Evolutionary conservation across 2,329 filamentous ascomycete genomes (phyloP), one percentile per base, ranked within the genome.

Genomic region (Pezicula radicicola): DNA sequence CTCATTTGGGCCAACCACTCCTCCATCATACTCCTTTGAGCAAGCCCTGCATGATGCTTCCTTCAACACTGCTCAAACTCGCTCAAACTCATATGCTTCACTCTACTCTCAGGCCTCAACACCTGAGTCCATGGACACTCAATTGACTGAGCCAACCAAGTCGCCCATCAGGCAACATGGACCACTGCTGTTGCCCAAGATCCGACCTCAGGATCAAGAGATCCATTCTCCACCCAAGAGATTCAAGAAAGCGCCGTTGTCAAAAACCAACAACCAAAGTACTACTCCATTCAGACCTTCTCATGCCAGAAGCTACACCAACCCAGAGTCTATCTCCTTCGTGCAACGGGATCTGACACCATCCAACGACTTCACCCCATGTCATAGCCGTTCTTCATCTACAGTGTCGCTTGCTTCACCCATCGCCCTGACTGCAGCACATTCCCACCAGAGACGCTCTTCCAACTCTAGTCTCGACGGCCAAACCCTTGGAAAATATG

Each of bases 141-240:
- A 80, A 59, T 76, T 83, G 61, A 87, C 85, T 49, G 91, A 88
- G 12, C 88, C 89, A 49, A 80, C 79, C 49, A 77, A 80, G 57
- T 88, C 88, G 33, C 88, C 89, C 54, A 81, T 92, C 61, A 81
- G 85, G 55, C 87, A 90, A 55, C 87, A 91, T 72, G 89, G 90
- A 48, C 89, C 90, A 48, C 76, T 90, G 46, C 76, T 96, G 54
- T 78, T 96, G 30, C 91, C 91, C 65, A 94, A 91, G 78, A 92
- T 95, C 73, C 83, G 91, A 55, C 83, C 83, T 39, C 91, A 94
- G 72, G 91, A 96, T 72, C 88, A 93, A 71, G 79, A 86, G 55
- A 81, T 91, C 55, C 83, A 85, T 59, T 80, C 80, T 39, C 74
- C 76, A 48, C 74, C 78, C 43, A 83, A 87, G 70, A 80, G 84